These are phyloP conservation scores for Phytophthora cactorum DNA, from an alignment of 352 stramenopile species.

Conservation along the genomic window DNA sequence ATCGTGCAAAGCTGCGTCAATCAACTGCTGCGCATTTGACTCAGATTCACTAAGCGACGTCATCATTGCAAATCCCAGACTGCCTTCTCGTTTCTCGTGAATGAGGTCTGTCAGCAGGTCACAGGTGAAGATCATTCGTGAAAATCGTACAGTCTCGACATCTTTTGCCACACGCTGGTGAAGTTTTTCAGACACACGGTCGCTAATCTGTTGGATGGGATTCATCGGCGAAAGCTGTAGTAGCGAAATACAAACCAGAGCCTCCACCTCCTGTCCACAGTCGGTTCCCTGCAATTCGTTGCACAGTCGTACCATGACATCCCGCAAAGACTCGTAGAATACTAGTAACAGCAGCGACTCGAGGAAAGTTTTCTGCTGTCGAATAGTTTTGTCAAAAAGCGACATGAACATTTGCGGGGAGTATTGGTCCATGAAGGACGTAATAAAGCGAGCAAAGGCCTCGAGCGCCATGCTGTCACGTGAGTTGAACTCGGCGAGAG, in stretches of 20 bases:
- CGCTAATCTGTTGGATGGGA: conserved; percentile 3
- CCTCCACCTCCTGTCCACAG: conserved; percentile 17
- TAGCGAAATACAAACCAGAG: conserved; percentile 44
- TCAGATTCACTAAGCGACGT: conserved; percentile 43
- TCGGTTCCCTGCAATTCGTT: conserved; percentile 47
- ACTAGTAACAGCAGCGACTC: conserved; percentile 65
- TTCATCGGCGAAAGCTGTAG: conserved; percentile 57
- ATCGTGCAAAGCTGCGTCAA: conserved; percentile 46
- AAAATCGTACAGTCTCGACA: conserved; percentile 53
- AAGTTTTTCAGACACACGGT: conserved; percentile 25
- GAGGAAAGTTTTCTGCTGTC: conserved; percentile 47
- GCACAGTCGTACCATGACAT: conserved; percentile 62
- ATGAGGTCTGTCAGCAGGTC: conserved; percentile 82
- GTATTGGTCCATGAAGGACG: conserved; percentile 75
- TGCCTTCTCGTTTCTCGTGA: conserved; percentile 68
- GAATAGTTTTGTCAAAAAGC: conserved; percentile 49
- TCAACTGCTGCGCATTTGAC: conserved; percentile 45
- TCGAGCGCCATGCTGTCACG: conserved; percentile 74
- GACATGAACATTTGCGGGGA: conserved; percentile 53
- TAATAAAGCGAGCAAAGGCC: conserved; percentile 62
- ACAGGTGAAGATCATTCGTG: conserved; percentile 81
- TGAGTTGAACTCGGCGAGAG: conserved; percentile 53
- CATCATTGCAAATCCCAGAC: conserved; percentile 61
- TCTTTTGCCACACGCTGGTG: conserved; percentile 40
- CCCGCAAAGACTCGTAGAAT: conserved; percentile 71